These are phyloP conservation scores for Aristolochia contorta DNA, from an alignment of 164 flowering plant genomes.

Conservation along the genomic window DNA sequence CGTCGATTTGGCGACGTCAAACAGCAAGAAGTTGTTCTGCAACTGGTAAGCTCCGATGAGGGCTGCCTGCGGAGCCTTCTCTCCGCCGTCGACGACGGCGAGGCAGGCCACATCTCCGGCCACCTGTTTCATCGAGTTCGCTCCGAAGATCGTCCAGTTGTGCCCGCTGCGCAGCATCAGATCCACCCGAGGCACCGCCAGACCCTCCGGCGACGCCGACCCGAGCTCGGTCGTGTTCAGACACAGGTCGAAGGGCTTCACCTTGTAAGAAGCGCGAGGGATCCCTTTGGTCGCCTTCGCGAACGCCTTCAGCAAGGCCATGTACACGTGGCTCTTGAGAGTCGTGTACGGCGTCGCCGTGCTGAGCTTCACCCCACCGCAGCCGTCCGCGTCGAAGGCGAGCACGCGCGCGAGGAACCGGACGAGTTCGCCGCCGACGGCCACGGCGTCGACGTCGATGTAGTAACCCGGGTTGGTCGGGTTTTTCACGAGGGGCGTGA, in stretches of 20 bases:
- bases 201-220: conserved; percentile 20
- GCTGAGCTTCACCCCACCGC: conserved; percentile 29
- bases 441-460: conserved; percentile 18
- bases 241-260: conserved; percentile 28
- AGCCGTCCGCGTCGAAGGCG: conserved; percentile 9
- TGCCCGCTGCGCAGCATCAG: conserved; percentile 10
- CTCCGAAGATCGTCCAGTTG: conserved; percentile 29
- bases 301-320: conserved; percentile 15
- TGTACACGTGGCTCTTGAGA: conserved; percentile 18
- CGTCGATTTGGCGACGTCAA: conserved; percentile 19
- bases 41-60: conserved; percentile 30
- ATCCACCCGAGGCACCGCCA: conserved; percentile 9
- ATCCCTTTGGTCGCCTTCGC: conserved; percentile 19
- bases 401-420: conserved; percentile 8
- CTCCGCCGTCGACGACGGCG: conserved; percentile 31
- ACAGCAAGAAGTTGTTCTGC: conserved; percentile 24
- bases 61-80: conserved; percentile 11
- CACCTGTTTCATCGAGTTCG: conserved; percentile 24
- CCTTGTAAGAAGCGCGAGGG: conserved; percentile 18
- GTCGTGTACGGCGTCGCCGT: conserved; percentile 29
- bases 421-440: conserved; percentile 7
- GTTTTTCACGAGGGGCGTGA: conserved; percentile 18
- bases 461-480: conserved; percentile 14
- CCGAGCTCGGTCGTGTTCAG: conserved; percentile 18
- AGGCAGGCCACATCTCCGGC: conserved; percentile 20